A percentile compares a stretch with the other conserved stretches of the same genome.
phyloP scores from a whole-genome alignment of 208 protist genomes.

The Leishmania arabica region DNA sequence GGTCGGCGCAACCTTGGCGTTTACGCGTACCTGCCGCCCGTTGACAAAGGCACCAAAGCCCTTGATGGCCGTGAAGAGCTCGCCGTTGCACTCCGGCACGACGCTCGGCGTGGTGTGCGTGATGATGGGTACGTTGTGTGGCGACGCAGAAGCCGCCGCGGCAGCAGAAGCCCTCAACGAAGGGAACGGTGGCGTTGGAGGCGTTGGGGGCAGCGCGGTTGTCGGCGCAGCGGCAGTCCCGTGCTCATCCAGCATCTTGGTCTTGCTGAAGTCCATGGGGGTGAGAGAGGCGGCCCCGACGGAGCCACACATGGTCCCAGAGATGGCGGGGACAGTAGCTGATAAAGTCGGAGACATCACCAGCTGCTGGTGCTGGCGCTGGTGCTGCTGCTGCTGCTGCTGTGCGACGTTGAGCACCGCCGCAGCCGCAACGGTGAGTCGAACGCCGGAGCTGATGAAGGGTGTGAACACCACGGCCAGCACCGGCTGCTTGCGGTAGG shows the following conservation, averaged over 20 bases:
- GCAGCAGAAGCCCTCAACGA: background rate
- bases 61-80: conserved; percentile 76
- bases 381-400: conserved; percentile 23
- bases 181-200: background rate
- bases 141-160: background rate
- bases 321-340: background rate
- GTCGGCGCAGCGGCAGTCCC: background rate
- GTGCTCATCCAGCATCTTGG: background rate
- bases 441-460: conserved; percentile 37
- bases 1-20: conserved; percentile 13
- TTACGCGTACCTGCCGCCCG: conserved; percentile 45
- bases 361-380: conserved; percentile 26
- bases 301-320: background rate
- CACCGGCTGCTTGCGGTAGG: conserved; percentile 46
- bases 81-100: conserved; percentile 43
- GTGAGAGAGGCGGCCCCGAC: background rate
- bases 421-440: conserved; percentile 26
- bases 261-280: conserved; percentile 4
- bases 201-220: background rate
- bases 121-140: background rate
- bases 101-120: conserved; percentile 12
- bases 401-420: conserved; percentile 20
- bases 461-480: conserved; percentile 77
- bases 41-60: conserved; percentile 67
- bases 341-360: background rate